A percentile compares a stretch with the other conserved stretches of the same genome.
Evolutionary conservation across 2,329 filamentous ascomycete genomes (phyloP).

Genomic region (Daldinia sp.): DNA sequence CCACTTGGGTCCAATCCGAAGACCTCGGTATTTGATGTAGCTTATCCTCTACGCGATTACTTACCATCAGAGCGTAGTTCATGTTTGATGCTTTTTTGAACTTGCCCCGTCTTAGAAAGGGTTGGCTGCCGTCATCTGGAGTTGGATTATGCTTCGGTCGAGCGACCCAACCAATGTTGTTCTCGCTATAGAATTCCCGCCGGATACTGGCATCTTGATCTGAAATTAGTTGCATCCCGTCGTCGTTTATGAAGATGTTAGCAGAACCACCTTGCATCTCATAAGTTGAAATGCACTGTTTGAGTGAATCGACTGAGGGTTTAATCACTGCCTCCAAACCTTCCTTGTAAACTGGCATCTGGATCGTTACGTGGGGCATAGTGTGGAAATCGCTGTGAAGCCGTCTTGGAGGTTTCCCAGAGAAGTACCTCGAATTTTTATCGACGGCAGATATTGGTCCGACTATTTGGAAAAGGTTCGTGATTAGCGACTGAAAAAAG

Average conservation of each 20-base stretch:
- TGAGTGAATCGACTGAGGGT: conserved; percentile 63
- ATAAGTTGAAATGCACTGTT: conserved; percentile 66
- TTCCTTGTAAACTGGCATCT: conserved; percentile 62
- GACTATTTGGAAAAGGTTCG: conserved; percentile 59
- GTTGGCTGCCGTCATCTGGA: conserved; percentile 56
- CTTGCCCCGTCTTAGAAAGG: conserved; percentile 69
- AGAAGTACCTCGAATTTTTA: conserved; percentile 57
- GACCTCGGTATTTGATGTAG: conserved; percentile 64
- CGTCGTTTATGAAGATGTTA: conserved; percentile 74
- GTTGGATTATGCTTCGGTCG: conserved; percentile 62
- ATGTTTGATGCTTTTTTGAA: conserved; percentile 78
- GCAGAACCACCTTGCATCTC: conserved; percentile 71
- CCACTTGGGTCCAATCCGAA: conserved; percentile 70
- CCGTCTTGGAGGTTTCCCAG: conserved; percentile 49
- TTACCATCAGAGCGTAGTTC: conserved; percentile 75
- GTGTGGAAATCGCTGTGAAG: conserved; percentile 50
- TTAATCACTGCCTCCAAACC: conserved; percentile 59
- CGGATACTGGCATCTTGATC: conserved; percentile 57
- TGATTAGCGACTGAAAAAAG: conserved; percentile 61
- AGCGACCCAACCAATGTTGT: conserved; percentile 65
- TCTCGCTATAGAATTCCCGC: conserved; percentile 64
- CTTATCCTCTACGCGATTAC: conserved; percentile 75
- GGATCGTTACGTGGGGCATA: conserved; percentile 59
- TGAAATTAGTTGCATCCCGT: conserved; percentile 70
- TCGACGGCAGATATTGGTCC: conserved; percentile 58